A percentile compares a stretch with the other conserved stretches of the same genome.
Conservation (phyloP, 1,284 basidiomycete species). For the Boletus hoseneyae region DNA sequence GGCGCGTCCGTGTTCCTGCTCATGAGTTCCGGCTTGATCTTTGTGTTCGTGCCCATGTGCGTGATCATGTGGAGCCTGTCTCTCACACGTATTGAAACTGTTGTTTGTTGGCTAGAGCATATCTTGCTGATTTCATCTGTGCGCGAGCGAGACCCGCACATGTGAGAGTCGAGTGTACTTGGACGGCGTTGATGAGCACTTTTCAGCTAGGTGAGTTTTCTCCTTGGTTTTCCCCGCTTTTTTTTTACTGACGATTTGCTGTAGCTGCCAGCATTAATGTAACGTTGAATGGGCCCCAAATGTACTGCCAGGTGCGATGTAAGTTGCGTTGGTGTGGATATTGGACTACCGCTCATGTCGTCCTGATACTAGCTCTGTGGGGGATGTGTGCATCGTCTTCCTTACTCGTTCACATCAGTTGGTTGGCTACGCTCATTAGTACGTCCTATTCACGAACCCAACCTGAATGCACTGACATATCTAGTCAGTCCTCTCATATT, state of each 20-base stretch:
- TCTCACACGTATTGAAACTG: neutral
- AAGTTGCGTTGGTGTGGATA: slow-evolving; percentile 15
- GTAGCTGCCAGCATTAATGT: slow-evolving; percentile 46
- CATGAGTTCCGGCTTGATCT: slow-evolving; percentile 44
- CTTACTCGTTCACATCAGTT: slow-evolving; percentile 50
- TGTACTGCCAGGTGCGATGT: slow-evolving; percentile 40
- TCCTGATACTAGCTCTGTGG: slow-evolving; percentile 34
- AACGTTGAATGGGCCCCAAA: slow-evolving; percentile 40
- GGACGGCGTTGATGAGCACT: slow-evolving; percentile 47
- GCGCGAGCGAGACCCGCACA: slow-evolving; percentile 38
- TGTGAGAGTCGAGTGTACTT: slow-evolving; percentile 50
- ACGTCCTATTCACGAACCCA: slow-evolving; percentile 24
- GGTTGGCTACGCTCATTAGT: slow-evolving; percentile 54
- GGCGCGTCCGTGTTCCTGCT: slow-evolving; percentile 51
- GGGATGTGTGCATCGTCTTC: slow-evolving; percentile 52
- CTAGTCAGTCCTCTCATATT: slow-evolving; percentile 50
- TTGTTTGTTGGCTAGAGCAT: slow-evolving; percentile 21
- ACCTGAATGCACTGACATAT: slow-evolving; percentile 10
- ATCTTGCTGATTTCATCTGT: slow-evolving; percentile 38
- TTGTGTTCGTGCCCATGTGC: slow-evolving; percentile 47
- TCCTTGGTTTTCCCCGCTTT: neutral
- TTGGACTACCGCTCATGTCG: slow-evolving; percentile 2
- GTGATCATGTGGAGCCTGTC: slow-evolving; percentile 23
- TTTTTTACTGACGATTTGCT: neutral
- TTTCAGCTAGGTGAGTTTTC: slow-evolving; percentile 46